Evolutionary conservation across 2,329 filamentous ascomycete species (phyloP), one percentile per base, ranked within the genome.

Genomic region (Colletotrichum higginsianum): DNA sequence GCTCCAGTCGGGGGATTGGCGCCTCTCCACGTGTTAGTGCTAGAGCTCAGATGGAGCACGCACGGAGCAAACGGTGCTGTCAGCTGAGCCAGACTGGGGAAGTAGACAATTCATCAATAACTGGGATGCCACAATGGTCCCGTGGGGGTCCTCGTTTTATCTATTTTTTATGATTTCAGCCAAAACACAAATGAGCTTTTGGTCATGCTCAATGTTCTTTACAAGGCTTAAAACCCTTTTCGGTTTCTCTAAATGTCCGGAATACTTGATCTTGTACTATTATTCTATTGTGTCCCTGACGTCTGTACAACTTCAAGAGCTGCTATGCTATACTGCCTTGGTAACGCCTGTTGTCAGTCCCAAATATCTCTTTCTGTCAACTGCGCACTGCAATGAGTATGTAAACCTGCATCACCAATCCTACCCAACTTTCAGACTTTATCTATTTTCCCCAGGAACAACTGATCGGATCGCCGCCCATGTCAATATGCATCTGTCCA

Each of bases 21-120:
- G 38, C 23, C 52, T 55, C 49, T 61, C 56, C 67, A 67, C 50
- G 56, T 62, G 67, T 58, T 18, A 40, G 56, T 42, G 56, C 38
- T 50, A n/a, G 58, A 70, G 67, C 64, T 71, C 55, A 67, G 64
- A 64, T 67, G 57, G 44, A 62, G 67, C 67, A 71, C 64, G 67
- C 67, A 71, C 64, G 63, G 63, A 47, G 42, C 56, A 61, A 44
- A 42, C 57, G 46, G 56, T 46, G 63, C 67, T 67, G 49, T 52
- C 30, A 61, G 63, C 62, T 67, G 30, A 30, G 30, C 30, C 30
- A 30, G 30, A 30, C 30, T 30, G 30, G 30, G 30, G 30, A 30
- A 30, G 30, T 30, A 30, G 6, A 30, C 30, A 30, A 4, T 30
- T 30, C 30, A 30, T 6, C 30, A 30, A 7, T 35, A 35, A 35